phyloP scores from a whole-genome alignment of 2,329 filamentous ascomycete genomes.

The Fusarium bactridioides region DNA sequence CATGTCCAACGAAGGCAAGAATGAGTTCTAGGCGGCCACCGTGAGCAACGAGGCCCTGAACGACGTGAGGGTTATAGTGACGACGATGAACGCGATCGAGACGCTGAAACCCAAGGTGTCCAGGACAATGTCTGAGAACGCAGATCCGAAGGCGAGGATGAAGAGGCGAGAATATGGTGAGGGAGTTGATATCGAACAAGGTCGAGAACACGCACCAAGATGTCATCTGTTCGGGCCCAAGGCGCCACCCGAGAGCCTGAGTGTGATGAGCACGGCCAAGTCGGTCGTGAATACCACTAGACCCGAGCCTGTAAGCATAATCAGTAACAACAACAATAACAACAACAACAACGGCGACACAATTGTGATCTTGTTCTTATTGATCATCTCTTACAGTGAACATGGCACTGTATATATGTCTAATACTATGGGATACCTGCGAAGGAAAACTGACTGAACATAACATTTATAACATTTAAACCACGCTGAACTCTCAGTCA shows the following conservation, averaged over 20 bases:
- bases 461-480: background rate
- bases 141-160: background rate
- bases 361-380: background rate
- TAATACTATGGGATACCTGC: background rate
- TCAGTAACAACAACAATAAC: background rate
- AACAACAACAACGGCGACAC: background rate
- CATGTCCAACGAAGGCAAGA: background rate
- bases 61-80: too few species aligned
- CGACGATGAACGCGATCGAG: too few species aligned
- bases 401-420: background rate
- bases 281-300: background rate
- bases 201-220: background rate
- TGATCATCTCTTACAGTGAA: background rate
- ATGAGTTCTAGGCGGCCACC: background rate
- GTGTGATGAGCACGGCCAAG: background rate
- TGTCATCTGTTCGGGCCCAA: background rate
- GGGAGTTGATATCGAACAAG: background rate
- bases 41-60: background rate
- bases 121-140: background rate
- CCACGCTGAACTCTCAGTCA: background rate
- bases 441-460: background rate
- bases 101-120: too few species aligned
- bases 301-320: background rate
- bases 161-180: background rate
- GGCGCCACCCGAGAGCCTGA: background rate